phyloP scores from a whole-genome alignment of 2,329 filamentous ascomycete genomes.

The Orbilia ellipsospora region DNA sequence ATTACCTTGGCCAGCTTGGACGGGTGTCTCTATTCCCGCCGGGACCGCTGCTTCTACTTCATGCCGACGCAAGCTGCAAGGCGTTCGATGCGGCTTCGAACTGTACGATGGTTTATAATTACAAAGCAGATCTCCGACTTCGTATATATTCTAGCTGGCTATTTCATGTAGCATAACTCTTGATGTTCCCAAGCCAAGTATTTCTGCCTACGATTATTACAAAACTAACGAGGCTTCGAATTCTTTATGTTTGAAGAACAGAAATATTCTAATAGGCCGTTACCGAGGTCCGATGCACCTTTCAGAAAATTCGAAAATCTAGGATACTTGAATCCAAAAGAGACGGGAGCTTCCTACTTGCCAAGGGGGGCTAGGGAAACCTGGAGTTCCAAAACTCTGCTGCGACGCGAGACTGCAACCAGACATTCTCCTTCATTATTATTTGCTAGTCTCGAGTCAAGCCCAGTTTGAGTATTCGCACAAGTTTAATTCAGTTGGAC shows the following conservation, averaged over 20 bases:
- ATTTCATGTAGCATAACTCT: too few relatives aligned
- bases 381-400: slow-evolving; percentile 3
- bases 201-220: too few relatives aligned
- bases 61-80: too few relatives aligned
- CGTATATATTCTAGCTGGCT: too few relatives aligned
- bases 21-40: too few relatives aligned
- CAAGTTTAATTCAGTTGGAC: background rate
- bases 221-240: background rate
- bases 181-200: too few relatives aligned
- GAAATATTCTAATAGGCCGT: background rate
- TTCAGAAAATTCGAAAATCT: background rate
- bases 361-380: slow-evolving; percentile 1
- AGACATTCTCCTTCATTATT: background rate
- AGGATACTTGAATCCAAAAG: background rate
- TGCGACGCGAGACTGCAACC: slow-evolving; percentile 16
- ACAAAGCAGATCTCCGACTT: too few relatives aligned
- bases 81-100: too few relatives aligned
- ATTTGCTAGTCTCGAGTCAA: background rate
- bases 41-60: too few relatives aligned
- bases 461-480: background rate
- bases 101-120: too few relatives aligned
- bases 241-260: background rate
- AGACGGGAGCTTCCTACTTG: background rate
- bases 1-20: background rate
- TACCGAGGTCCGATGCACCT: background rate